Conservation (phyloP, 371 early-diverging fungal genomes). For the Parasitella parasitica region DNA sequence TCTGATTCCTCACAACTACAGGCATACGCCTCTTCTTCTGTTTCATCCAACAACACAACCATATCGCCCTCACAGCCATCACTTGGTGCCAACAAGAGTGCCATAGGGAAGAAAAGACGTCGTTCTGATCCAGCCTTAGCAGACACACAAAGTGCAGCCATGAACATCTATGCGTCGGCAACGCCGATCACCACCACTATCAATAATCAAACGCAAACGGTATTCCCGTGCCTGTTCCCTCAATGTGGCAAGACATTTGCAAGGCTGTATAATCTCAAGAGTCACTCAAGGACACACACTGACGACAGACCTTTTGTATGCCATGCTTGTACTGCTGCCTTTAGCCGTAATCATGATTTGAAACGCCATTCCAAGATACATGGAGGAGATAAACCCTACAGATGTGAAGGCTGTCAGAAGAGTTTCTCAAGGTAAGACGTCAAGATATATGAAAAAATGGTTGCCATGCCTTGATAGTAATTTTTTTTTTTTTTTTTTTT, state of each 20-base stretch:
- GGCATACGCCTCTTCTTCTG: not conserved
- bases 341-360: constrained; percentile 85
- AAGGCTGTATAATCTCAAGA: constrained; percentile 76
- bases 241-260: constrained; percentile 77
- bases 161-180: constrained; percentile 51
- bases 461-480: no score
- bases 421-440: constrained; percentile 66
- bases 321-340: constrained; percentile 69
- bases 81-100: not conserved
- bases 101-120: constrained; percentile 36
- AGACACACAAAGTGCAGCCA: constrained; percentile 49
- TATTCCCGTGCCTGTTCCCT: constrained; percentile 65
- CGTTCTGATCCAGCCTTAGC: constrained; percentile 49
- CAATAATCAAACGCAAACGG: constrained; percentile 52
- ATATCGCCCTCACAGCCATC: not conserved
- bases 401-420: constrained; percentile 80
- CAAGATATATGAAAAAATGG: no score
- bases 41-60: constrained; percentile 7
- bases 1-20: not conserved
- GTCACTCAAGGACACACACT: constrained; percentile 80
- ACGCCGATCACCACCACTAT: constrained; percentile 51
- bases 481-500: no score
- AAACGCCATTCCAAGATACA: constrained; percentile 87
- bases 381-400: constrained; percentile 81
- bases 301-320: constrained; percentile 82